Evolutionary conservation across 2,329 filamentous ascomycete genomes (phyloP), one percentile per base, ranked within the genome.

Genomic region (Colletotrichum neosansevieriae): DNA sequence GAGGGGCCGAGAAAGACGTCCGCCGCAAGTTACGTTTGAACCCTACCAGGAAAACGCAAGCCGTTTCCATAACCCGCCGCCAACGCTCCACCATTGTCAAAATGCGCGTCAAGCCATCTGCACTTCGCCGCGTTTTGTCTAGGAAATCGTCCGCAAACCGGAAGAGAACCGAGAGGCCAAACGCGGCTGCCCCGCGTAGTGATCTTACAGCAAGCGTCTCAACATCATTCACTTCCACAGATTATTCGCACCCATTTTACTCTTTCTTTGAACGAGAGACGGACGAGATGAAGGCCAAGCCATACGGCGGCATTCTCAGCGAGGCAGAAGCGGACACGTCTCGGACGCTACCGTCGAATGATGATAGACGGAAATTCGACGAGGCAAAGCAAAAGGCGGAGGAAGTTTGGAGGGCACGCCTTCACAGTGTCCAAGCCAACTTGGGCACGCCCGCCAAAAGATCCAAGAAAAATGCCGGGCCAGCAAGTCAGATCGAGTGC

Each of bases 401-500:
- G 78, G 93, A 97, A 69, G 93, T 95, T 75, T 97, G 95, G 92
- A 91, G 94, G 75, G 87, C 89, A 78, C 89, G 83, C 71, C 84
- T 81, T 74, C 84, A 85, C 32, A 80, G 81, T 7, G 84, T 86
- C 75, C 90, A 94, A 72, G 87, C 88, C 32, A 89, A 88, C 69
- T 81, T 84, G n/a, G 89, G 89, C 50, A 83, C 86, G 15, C 87
- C 88, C 13, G 80, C 85, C 21, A 91, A 89, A 74, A 91, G 89
- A 75, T 83, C 88, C 17, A 89, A 90, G 73, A 97, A 97, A 76
- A 84, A 91, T 3, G 89, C 90, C n/a, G 93, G 93, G 0, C 93
- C 94, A 32, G 93, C 94, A 4, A 98, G 94, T 78, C 96, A 98
- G 80, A 98, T 99, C 78, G 97, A 98, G 79, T 98, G 94, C 80